Evolutionary conservation across 352 stramenopile genomes (phyloP), one percentile per base, ranked within the genome.

Genomic region (Phytophthora europaea): DNA sequence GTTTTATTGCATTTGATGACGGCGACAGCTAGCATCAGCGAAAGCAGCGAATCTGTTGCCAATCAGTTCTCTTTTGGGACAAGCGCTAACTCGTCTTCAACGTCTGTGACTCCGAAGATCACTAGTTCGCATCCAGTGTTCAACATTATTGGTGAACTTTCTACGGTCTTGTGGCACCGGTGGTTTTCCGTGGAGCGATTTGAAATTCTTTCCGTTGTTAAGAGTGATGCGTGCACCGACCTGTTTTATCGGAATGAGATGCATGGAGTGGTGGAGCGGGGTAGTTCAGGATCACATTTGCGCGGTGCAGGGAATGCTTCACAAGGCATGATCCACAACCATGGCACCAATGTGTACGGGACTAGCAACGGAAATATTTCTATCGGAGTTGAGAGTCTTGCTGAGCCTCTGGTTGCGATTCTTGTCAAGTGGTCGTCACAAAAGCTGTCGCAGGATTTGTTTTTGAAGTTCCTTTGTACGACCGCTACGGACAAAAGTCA

Each of bases 161-260:
- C 91, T 15, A 86, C 90, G 15, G 87, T 96, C n/a, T 57, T 96
- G 34, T 97, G 91, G 91, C 91, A 97, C 59, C 90, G 91, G 20
- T 97, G 91, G 91, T 97, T 97, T 65, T 92, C 88, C 65, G 87
- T 97, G 12, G 91, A 97, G 33, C 86, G 89, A 12, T 96, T 97
- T 70, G 91, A 97, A 57, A 78, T 97, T 34, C 62, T 97, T 3
- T 80, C 73, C 4, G 79, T 97, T 13, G 85, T 94, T 26, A 86
- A 90, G 31, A 91, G 87, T 52, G 89, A 92, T 26, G 77, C 65
- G 12, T 93, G 70, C 38, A 82, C 70, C 3, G 83, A 93, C 13
- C 53, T 82, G 2, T 94, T 96, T 68, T 96, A 94, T 67, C 81
- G 75, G 55, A 69, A 67, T 48, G 83, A 89, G 52, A 59, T 77